These are phyloP conservation scores for Yarrowia sp. DNA, from an alignment of 805 yeast species.

Conservation along the genomic window DNA sequence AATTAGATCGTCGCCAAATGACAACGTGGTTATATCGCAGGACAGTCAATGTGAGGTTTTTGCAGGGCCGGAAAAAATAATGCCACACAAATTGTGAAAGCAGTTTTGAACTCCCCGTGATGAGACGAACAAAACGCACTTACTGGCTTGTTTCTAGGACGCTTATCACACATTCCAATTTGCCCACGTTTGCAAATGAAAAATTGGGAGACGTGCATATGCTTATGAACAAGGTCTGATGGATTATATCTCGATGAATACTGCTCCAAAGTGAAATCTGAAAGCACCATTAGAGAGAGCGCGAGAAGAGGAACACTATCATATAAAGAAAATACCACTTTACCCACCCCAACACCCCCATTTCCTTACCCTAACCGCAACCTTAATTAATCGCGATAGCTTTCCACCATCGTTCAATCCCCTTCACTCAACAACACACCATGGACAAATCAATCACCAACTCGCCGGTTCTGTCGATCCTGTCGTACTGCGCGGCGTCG, in stretches of 20 bases:
- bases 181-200: too few species aligned
- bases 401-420: too few species aligned
- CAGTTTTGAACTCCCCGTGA: too few species aligned
- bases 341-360: not conserved
- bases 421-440: not conserved
- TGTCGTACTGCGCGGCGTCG: slow-evolving; percentile 81
- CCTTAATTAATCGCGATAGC: slow-evolving; percentile 22
- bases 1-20: not conserved
- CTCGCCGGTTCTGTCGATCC: slow-evolving; percentile 42
- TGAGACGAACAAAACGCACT: not conserved
- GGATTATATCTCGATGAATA: too few species aligned
- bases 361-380: slow-evolving; percentile 11
- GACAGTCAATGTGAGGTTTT: not conserved
- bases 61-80: not conserved
- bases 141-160: too few species aligned
- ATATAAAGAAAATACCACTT: not conserved
- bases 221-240: too few species aligned
- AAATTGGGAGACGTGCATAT: too few species aligned
- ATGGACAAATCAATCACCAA: slow-evolving; percentile 31
- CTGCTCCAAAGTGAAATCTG: too few species aligned
- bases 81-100: not conserved
- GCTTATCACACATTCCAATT: too few species aligned
- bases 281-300: too few species aligned
- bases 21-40: not conserved
- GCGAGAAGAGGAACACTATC: not conserved